A percentile compares a stretch with the other conserved stretches of the same genome.
Evolutionary conservation across 108 stramenopile species (phyloP).

Genomic region (Skeletonema potamos): DNA sequence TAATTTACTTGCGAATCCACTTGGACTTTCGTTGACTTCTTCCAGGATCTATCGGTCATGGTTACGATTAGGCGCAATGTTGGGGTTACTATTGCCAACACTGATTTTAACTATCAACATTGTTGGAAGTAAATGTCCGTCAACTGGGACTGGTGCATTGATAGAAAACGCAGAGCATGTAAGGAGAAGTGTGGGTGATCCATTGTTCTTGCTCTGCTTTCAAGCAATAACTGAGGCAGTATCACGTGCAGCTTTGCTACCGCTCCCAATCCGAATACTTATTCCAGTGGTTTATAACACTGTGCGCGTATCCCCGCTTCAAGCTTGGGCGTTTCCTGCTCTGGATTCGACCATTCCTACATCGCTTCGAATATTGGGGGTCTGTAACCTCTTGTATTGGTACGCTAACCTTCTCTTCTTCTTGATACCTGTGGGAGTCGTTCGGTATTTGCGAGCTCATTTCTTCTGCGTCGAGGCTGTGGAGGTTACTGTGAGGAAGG

Average conservation of each 20-base stretch:
- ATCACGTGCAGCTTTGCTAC: conserved; percentile 36
- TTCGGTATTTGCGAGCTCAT: conserved; percentile 71
- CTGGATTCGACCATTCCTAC: conserved; percentile 3
- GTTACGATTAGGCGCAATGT: conserved; percentile 52
- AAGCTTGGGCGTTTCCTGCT: conserved; percentile 49
- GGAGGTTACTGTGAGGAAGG: conserved; percentile 62
- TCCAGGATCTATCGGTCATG: conserved; percentile 54
- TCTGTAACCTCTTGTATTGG: conserved; percentile 67
- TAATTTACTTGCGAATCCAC: conserved; percentile 57
- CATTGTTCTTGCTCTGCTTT: conserved; percentile 64
- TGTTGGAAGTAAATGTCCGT: neutral
- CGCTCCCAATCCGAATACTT: conserved; percentile 70
- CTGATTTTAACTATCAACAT: conserved; percentile 10
- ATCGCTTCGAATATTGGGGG: conserved; percentile 44
- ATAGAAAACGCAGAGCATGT: conserved; percentile 7
- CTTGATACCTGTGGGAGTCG: conserved; percentile 69
- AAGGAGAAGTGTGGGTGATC: conserved; percentile 36
- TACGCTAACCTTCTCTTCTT: conserved; percentile 64
- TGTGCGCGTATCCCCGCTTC: conserved; percentile 55
- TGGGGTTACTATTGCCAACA: conserved; percentile 58
- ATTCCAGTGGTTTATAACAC: conserved; percentile 69
- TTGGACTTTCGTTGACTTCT: conserved; percentile 46
- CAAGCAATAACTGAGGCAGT: conserved; percentile 62
- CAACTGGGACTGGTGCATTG: conserved; percentile 1
- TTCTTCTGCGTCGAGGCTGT: conserved; percentile 77